Conservation (phyloP, 2,329 filamentous ascomycete species). For the Fusarium sp. region DNA sequence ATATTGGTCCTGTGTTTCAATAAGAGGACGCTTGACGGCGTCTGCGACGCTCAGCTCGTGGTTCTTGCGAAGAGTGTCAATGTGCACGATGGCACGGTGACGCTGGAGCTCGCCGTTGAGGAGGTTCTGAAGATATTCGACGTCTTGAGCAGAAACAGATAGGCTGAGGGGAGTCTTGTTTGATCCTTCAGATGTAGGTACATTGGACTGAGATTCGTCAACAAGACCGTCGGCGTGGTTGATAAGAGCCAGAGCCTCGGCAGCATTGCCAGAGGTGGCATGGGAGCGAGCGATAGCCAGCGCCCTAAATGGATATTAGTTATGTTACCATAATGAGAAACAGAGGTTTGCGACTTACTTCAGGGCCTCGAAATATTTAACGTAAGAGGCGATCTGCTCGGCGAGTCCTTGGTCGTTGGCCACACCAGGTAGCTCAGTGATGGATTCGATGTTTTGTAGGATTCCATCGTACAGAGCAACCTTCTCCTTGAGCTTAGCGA, state of each 20-base stretch:
- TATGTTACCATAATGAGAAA: slow-evolving; percentile 17
- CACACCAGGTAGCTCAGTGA: slow-evolving; percentile 90
- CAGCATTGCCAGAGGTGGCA: slow-evolving; percentile 74
- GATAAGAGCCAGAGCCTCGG: slow-evolving; percentile 87
- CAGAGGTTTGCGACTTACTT: slow-evolving; percentile 67
- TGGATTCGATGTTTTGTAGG: slow-evolving; percentile 88
- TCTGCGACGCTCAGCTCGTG: slow-evolving; percentile 55
- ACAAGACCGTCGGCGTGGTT: slow-evolving; percentile 75
- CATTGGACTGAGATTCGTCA: slow-evolving; percentile 62
- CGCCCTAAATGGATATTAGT: slow-evolving; percentile 63
- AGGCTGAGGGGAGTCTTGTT: slow-evolving; percentile 70
- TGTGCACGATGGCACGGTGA: slow-evolving; percentile 85
- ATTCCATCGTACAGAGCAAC: slow-evolving; percentile 92
- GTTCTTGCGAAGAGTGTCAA: slow-evolving; percentile 72
- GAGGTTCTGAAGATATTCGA: slow-evolving; percentile 68
- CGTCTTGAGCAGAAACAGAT: slow-evolving; percentile 70
- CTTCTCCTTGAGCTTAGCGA: slow-evolving; percentile 85
- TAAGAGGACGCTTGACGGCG: slow-evolving; percentile 63
- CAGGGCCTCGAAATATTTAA: slow-evolving; percentile 86
- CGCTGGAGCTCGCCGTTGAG: slow-evolving; percentile 80
- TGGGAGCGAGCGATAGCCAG: slow-evolving; percentile 89
- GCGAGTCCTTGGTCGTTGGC: slow-evolving; percentile 83
- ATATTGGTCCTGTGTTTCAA: slow-evolving; percentile 81
- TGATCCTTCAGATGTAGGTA: slow-evolving; percentile 52
- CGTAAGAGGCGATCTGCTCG: slow-evolving; percentile 80